Conservation (phyloP, 2,329 filamentous ascomycete genomes). For the Ophiocordyceps unilateralis region DNA sequence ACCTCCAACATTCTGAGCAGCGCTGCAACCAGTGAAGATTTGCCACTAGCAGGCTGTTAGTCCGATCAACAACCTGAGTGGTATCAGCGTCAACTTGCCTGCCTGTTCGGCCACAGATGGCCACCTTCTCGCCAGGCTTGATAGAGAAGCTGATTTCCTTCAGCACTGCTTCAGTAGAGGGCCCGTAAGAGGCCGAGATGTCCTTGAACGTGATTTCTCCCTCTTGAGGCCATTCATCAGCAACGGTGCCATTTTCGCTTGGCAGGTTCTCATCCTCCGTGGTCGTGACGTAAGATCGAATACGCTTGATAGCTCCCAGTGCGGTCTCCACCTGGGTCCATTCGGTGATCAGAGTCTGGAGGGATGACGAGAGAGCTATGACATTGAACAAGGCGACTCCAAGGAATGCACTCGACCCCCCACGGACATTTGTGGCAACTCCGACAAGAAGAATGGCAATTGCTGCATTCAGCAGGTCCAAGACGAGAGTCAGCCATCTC, state of each 20-base stretch:
- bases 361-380: slow-evolving; percentile 12
- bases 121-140: slow-evolving; percentile 17
- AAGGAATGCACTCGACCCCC: slow-evolving; percentile 11
- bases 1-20: slow-evolving; percentile 30
- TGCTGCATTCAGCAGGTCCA: slow-evolving; percentile 26
- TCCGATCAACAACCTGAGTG: background rate
- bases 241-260: slow-evolving; percentile 5
- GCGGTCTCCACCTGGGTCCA: slow-evolving; percentile 14
- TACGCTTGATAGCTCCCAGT: slow-evolving; percentile 10
- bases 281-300: slow-evolving; percentile 10
- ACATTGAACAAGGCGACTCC: slow-evolving; percentile 12
- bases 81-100: slow-evolving; percentile 6
- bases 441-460: slow-evolving; percentile 27
- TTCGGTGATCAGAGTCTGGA: slow-evolving; percentile 15
- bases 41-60: slow-evolving; percentile 8
- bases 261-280: slow-evolving; percentile 8
- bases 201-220: slow-evolving; percentile 10
- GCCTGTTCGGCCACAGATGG: slow-evolving; percentile 26
- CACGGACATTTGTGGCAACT: slow-evolving; percentile 20
- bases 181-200: slow-evolving; percentile 14
- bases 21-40: slow-evolving; percentile 20
- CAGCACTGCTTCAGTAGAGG: slow-evolving; percentile 8
- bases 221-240: slow-evolving; percentile 9
- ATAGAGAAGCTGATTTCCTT: slow-evolving; percentile 13
- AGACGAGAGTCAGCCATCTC: slow-evolving; percentile 28